A percentile compares a stretch with the other conserved stretches of the same genome.
Evolutionary conservation across 1,284 basidiomycete genomes (phyloP).

Genomic region (Melampsora larici-populina): DNA sequence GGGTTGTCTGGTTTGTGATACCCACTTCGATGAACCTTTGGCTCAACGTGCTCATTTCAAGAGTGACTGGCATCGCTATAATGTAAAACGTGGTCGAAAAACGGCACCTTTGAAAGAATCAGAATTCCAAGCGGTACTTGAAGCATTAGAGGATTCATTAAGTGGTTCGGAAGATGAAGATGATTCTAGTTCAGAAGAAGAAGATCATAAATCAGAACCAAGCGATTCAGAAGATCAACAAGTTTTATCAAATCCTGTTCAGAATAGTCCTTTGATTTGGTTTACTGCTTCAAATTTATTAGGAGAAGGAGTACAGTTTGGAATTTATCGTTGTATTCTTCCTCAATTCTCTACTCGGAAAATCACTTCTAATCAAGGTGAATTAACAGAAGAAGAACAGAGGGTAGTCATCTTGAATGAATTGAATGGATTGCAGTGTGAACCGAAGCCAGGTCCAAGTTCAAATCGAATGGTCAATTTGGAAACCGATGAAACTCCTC

Average conservation of each 20-base stretch:
- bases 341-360: constrained; percentile 9
- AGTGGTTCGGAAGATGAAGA: constrained; percentile 20
- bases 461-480: background rate
- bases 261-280: constrained; percentile 39
- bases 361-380: background rate
- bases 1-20: constrained; percentile 55
- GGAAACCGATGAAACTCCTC: background rate
- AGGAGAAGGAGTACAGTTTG: constrained; percentile 16
- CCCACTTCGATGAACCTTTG: constrained; percentile 68
- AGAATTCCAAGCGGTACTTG: constrained; percentile 11
- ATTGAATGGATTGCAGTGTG: background rate
- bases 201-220: constrained; percentile 6
- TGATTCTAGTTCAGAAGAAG: constrained; percentile 1
- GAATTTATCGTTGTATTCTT: constrained; percentile 36
- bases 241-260: constrained; percentile 35
- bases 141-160: constrained; percentile 15
- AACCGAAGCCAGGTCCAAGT: background rate
- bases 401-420: background rate
- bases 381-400: background rate
- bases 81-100: constrained; percentile 67
- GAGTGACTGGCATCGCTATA: constrained; percentile 97
- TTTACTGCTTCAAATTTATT: background rate
- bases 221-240: background rate
- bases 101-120: background rate
- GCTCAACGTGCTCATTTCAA: constrained; percentile 84